phyloP scores from a whole-genome alignment of 1,284 basidiomycete species.

The Ceratobasidium sp. region DNA sequence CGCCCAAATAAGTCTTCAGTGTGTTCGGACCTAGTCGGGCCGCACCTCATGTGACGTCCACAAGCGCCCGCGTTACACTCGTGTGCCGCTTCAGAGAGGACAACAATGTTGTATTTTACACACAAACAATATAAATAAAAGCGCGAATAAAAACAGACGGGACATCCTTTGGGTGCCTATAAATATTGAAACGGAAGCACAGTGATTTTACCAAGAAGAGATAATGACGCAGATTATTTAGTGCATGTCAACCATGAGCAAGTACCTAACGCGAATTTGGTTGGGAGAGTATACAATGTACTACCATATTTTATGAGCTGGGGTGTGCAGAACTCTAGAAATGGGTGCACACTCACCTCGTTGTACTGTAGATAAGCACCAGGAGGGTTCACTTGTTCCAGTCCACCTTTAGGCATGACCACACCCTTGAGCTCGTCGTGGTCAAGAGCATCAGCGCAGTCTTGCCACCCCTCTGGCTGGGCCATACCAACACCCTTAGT shows the following conservation, averaged over 20 bases:
- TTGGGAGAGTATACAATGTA: constrained; percentile 47
- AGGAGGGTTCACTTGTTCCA: constrained; percentile 22
- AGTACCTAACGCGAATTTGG: constrained; percentile 46
- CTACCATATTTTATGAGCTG: constrained; percentile 38
- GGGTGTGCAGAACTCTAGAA: background rate
- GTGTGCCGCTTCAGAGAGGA: background rate
- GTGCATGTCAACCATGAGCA: constrained; percentile 42
- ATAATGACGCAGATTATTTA: background rate
- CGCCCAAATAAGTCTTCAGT: constrained; percentile 25
- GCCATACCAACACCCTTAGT: constrained; percentile 46
- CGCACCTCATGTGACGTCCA: constrained; percentile 14
- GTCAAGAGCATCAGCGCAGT: constrained; percentile 41
- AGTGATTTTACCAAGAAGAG: background rate
- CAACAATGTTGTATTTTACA: constrained; percentile 20
- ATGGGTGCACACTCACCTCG: constrained; percentile 40
- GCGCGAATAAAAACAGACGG: background rate
- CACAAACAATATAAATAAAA: constrained; percentile 11
- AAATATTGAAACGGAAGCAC: background rate
- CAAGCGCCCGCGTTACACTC: background rate
- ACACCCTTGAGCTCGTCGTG: constrained; percentile 45
- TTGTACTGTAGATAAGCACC: constrained; percentile 45
- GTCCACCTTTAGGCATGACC: constrained; percentile 45
- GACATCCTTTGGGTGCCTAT: no score
- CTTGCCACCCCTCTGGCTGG: constrained; percentile 46
- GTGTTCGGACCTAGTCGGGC: constrained; percentile 23